phyloP scores from a whole-genome alignment of 306 rosid genomes.

The Phaseolus lunatus region DNA sequence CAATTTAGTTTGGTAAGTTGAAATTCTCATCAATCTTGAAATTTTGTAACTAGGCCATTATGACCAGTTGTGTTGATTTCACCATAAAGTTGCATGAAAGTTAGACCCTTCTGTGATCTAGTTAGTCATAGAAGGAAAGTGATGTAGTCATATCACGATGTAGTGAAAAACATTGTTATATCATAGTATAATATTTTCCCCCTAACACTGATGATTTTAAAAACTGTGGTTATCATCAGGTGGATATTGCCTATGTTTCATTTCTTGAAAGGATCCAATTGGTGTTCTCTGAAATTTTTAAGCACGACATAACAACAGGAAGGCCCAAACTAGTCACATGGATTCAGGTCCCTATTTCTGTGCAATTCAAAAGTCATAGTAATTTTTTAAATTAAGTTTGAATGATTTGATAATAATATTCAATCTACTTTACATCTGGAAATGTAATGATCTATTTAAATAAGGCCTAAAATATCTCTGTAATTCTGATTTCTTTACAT shows the following conservation, averaged over 20 bases:
- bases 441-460: background rate
- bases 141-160: background rate
- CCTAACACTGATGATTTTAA: background rate
- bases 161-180: background rate
- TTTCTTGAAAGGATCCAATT: constrained; percentile 70
- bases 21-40: constrained; percentile 9
- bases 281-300: constrained; percentile 50
- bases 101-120: background rate
- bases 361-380: background rate
- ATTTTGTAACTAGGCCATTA: background rate
- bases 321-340: constrained; percentile 70
- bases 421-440: background rate
- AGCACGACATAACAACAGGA: constrained; percentile 64
- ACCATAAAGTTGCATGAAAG: background rate
- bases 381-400: background rate
- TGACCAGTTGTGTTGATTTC: background rate
- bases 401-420: background rate
- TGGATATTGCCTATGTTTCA: constrained; percentile 70
- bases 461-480: background rate
- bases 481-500: background rate
- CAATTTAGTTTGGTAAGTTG: constrained; percentile 73
- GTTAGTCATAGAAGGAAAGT: background rate
- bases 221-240: constrained; percentile 48
- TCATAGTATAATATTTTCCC: background rate
- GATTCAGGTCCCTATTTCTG: constrained; percentile 55